Base-by-base conservation (phyloP, 208 protist species). In the Trypanosoma caninum region DNA sequence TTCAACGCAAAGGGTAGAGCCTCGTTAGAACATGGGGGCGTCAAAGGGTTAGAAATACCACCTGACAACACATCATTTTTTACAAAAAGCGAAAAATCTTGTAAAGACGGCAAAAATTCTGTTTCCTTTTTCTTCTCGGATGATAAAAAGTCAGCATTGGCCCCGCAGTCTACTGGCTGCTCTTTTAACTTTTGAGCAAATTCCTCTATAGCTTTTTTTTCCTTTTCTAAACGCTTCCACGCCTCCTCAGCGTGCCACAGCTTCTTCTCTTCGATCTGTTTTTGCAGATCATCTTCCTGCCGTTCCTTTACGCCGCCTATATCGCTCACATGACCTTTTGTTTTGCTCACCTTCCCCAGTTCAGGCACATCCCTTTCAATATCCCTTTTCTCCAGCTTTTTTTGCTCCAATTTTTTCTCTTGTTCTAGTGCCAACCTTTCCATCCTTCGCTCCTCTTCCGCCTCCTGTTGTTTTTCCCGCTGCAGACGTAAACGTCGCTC, bases 371-470 rank as follows among this genome's bases (percentile, higher is more conserved):
- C 30, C 11, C 54, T 59, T 54, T 94, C 84, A 8, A 74, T 72
- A 41, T 75, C 69, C n/a, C 89, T 56, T 48, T 89, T 78, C 9
- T 51, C 56, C 56, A 72, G 60, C 57, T 89, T 74, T 13, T 74
- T 68, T 37, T 54, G 60, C 4, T 60, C 67, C 25, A 86, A 54
- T n/a, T 60, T 45, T 54, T 78, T 74, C 4, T 77, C 65, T 68
- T 94, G 80, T 1, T 52, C 64, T 28, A 59, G 72, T 35, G 84
- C 68, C 8, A 76, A 52, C 27, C 56, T 61, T 65, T 90, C 88
- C 59, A 69, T 59, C 46, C 70, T 67, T 52, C 50, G 64, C 11
- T 87, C 71, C 35, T 80, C 74, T 18, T 71, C 56, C 0, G 56
- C 59, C 53, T 78, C 68, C 4, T 64, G 72, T 47, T 71, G 63